These are phyloP conservation scores for Ceratobasidium sp. DNA, from an alignment of 1,284 basidiomycete species.

Conservation along the genomic window DNA sequence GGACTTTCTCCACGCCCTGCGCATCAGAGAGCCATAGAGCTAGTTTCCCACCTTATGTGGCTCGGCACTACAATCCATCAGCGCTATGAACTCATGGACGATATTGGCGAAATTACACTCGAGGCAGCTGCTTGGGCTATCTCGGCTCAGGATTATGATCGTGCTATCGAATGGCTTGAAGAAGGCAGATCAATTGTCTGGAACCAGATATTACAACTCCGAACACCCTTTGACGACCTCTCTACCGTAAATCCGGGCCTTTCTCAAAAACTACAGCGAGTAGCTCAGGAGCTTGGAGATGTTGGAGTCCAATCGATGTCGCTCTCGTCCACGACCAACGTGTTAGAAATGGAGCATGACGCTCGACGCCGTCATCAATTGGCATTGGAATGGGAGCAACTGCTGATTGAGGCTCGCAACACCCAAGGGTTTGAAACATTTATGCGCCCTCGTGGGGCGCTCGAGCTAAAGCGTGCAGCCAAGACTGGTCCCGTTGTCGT, in stretches of 20 bases:
- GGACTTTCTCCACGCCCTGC: neutral
- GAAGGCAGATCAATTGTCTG: conserved; percentile 38
- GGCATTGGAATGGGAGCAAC: conserved; percentile 13
- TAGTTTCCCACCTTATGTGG: conserved; percentile 34
- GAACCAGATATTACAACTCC: conserved; percentile 32
- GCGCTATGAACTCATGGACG: neutral
- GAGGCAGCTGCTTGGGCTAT: conserved; percentile 37
- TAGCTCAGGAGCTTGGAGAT: conserved; percentile 21
- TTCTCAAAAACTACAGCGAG: neutral
- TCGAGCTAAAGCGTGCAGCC: conserved; percentile 42
- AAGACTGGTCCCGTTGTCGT: conserved; percentile 47
- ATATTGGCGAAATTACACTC: conserved; percentile 4
- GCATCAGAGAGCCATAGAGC: conserved; percentile 3
- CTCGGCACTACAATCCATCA: neutral
- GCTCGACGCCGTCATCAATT: conserved; percentile 23
- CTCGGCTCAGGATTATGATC: neutral
- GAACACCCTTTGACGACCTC: conserved; percentile 26
- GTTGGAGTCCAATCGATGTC: neutral
- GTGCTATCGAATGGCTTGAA: conserved; percentile 39
- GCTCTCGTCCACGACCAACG: neutral
- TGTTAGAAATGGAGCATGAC: neutral
- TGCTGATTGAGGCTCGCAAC: conserved; percentile 28
- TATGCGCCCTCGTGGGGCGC: conserved; percentile 40
- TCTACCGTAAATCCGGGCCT: conserved; percentile 12
- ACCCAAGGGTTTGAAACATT: conserved; percentile 32